Percentiles rank a stretch among this genome's conserved stretches.
Evolutionary conservation across 176 grass and related monocot genomes (phyloP).

Genomic region (Ananas comosus): DNA sequence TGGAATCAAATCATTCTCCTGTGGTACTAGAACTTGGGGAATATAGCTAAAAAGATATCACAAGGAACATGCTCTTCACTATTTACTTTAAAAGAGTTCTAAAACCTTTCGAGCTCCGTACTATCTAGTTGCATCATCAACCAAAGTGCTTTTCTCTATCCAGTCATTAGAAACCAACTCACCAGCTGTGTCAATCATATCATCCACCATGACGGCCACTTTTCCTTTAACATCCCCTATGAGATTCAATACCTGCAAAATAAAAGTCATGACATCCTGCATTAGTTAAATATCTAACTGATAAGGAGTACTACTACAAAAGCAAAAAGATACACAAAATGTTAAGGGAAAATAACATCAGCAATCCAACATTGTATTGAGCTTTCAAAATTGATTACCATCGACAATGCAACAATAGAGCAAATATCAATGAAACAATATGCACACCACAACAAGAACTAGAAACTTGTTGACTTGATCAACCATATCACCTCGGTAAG

Average conservation of each 20-base stretch:
- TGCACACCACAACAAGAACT: background rate
- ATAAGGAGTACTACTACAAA: background rate
- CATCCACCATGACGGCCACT: constrained; percentile 65
- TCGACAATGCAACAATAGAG: background rate
- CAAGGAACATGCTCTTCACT: background rate
- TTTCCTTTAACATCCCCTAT: constrained; percentile 64
- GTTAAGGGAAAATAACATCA: background rate
- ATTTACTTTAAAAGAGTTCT: no score
- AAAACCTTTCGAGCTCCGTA: background rate
- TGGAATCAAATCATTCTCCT: background rate
- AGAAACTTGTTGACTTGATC: background rate
- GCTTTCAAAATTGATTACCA: no score
- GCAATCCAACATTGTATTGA: background rate
- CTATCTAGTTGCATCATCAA: background rate
- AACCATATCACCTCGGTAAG: constrained; percentile 34
- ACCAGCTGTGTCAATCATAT: constrained; percentile 72
- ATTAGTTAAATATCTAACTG: background rate
- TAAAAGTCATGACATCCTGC: background rate
- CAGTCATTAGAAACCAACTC: constrained; percentile 2
- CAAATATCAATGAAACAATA: background rate
- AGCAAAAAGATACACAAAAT: background rate
- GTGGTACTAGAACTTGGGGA: background rate
- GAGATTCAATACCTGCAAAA: constrained; percentile 49
- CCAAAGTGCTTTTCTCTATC: background rate
- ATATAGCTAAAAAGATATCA: background rate